Evolutionary conservation across 2,329 filamentous ascomycete species (phyloP).

Genomic region (Phialophora expanda): DNA sequence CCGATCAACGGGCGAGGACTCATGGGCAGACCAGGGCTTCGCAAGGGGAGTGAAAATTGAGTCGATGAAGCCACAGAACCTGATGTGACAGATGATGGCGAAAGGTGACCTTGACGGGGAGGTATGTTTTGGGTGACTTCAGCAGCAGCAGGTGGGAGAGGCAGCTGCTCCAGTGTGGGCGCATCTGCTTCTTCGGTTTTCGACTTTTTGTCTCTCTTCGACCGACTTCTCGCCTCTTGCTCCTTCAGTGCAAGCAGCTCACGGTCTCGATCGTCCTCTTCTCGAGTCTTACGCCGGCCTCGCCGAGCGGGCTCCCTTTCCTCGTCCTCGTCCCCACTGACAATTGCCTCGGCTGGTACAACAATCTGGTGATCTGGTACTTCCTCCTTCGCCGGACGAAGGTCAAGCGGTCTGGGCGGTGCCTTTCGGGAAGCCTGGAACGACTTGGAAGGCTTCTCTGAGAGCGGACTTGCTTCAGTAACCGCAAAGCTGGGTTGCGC

Average conservation of each 20-base stretch:
- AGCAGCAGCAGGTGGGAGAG: conserved; percentile 16
- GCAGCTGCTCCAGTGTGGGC: conserved; percentile 17
- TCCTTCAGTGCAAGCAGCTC: conserved; percentile 69
- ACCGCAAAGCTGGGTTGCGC: conserved; percentile 33
- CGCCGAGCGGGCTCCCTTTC: conserved; percentile 57
- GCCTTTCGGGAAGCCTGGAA: conserved; percentile 73
- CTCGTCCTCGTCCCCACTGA: conserved; percentile 32
- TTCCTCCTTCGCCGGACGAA: conserved; percentile 56
- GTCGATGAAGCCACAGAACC: conserved; percentile 25
- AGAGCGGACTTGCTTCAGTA: conserved; percentile 52
- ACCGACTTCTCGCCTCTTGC: conserved; percentile 73
- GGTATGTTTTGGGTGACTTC: conserved; percentile 18
- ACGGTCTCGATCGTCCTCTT: conserved; percentile 82
- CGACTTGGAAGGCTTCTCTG: conserved; percentile 55
- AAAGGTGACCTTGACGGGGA: conserved; percentile 43
- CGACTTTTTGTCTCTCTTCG: conserved; percentile 71
- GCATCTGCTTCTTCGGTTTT: conserved; percentile 53
- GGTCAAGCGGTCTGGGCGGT: conserved; percentile 81
- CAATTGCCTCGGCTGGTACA: conserved; percentile 17
- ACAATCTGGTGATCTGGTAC: conserved; percentile 12
- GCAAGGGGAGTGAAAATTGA: conserved; percentile 52
- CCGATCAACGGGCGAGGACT: conserved; percentile 66
- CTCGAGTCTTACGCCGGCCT: conserved; percentile 80
- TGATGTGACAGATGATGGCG: conserved; percentile 39
- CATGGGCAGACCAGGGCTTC: conserved; percentile 68